phyloP scores from a whole-genome alignment of 345 rosid genomes.

The Moricandia moricandioides region DNA sequence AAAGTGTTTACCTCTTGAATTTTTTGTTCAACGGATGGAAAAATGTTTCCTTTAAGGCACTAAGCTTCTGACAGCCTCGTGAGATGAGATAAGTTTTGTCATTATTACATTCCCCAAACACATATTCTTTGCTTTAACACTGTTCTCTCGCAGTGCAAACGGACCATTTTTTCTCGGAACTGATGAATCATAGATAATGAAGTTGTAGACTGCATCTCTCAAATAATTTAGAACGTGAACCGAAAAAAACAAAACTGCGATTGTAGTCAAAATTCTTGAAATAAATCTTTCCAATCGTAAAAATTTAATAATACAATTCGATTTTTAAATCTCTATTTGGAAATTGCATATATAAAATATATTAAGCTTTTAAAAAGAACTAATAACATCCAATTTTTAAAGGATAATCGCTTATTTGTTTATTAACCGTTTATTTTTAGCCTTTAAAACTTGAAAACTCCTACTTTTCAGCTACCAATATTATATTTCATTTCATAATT shows the following conservation, averaged over 20 bases:
- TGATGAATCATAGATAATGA: not conserved
- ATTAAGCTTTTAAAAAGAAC: not conserved
- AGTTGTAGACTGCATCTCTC: not conserved
- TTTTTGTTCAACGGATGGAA: not conserved
- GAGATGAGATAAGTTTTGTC: conserved; percentile 16
- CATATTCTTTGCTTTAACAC: not conserved
- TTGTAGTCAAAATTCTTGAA: not conserved
- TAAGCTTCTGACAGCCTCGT: conserved; percentile 25
- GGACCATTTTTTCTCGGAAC: not conserved
- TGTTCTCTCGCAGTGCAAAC: not conserved
- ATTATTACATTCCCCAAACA: conserved; percentile 20
- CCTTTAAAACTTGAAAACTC: too few relatives aligned
- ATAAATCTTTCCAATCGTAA: too few relatives aligned
- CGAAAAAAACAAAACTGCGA: not conserved
- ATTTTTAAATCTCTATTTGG: too few relatives aligned
- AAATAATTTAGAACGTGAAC: not conserved
- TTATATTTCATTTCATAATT: not conserved
- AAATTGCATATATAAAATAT: not conserved
- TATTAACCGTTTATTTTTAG: too few relatives aligned
- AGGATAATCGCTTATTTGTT: not conserved
- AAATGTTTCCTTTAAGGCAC: not conserved
- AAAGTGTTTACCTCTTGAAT: not conserved
- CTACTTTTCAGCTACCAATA: not conserved
- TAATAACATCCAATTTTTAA: not conserved
- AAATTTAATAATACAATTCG: too few relatives aligned